phyloP scores from a whole-genome alignment of 257 asterid species.

The Penstemon newberryi region DNA sequence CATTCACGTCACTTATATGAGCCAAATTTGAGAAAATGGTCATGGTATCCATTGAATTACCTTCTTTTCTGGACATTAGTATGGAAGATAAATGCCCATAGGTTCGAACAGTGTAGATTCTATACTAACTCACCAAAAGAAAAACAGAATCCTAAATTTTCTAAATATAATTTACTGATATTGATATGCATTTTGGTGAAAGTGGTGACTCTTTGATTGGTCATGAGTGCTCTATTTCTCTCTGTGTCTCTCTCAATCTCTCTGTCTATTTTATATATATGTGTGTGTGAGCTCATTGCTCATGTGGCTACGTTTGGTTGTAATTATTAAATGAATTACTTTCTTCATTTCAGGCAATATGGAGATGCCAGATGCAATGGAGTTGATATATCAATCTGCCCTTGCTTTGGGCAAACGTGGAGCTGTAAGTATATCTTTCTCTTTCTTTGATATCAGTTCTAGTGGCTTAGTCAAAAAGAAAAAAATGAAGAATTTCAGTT shows the following conservation, averaged over 20 bases:
- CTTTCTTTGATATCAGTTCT: slow-evolving; percentile 13
- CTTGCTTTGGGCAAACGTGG: slow-evolving; percentile 70
- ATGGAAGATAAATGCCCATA: background rate
- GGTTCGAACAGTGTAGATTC: slow-evolving; percentile 10
- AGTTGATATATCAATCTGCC: slow-evolving; percentile 76
- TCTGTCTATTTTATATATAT: background rate
- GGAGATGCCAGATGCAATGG: slow-evolving; percentile 97
- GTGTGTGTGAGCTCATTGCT: background rate
- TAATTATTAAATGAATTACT: slow-evolving; percentile 7
- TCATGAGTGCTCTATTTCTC: slow-evolving; percentile 12
- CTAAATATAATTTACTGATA: background rate
- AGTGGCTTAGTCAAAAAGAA: slow-evolving; percentile 15
- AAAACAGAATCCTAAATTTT: background rate
- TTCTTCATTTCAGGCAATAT: slow-evolving; percentile 52
- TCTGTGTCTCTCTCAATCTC: background rate
- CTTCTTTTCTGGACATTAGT: background rate
- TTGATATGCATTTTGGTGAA: background rate
- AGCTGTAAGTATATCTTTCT: slow-evolving; percentile 62
- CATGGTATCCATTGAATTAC: background rate
- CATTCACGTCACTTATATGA: background rate
- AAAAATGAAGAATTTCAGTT: slow-evolving; percentile 5
- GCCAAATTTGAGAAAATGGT: slow-evolving; percentile 8
- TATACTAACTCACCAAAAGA: background rate
- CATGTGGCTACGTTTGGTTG: slow-evolving; percentile 10
- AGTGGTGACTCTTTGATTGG: background rate